A percentile compares a stretch with the other conserved stretches of the same genome.
Conservation (phyloP, 23 red algal species). For the Gracilaria caudata region DNA sequence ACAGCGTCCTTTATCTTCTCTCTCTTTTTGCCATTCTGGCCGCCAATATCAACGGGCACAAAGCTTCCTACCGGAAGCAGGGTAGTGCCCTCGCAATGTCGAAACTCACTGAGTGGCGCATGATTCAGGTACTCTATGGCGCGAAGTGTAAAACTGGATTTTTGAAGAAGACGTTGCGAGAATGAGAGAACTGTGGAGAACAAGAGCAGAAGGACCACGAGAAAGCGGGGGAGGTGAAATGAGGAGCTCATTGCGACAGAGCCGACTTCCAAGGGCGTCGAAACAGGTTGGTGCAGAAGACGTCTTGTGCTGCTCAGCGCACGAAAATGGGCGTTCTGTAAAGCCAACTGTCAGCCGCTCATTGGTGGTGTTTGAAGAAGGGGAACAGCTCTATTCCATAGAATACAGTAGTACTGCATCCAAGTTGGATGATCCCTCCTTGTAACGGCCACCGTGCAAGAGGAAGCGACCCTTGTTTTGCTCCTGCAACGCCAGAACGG, state of each 20-base stretch:
- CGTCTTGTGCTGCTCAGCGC: too few relatives aligned
- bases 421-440: too few relatives aligned
- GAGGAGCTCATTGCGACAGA: neutral
- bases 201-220: neutral
- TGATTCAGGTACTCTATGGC: neutral
- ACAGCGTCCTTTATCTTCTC: conserved; percentile 40
- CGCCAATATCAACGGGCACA: neutral
- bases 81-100: neutral
- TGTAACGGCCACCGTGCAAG: too few relatives aligned
- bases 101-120: neutral
- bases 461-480: too few relatives aligned
- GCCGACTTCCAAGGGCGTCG: too few relatives aligned
- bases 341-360: too few relatives aligned
- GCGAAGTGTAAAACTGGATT: neutral
- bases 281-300: too few relatives aligned
- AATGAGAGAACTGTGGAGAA: neutral
- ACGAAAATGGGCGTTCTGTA: too few relatives aligned
- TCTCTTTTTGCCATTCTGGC: neutral
- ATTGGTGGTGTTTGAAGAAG: too few relatives aligned
- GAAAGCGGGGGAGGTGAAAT: neutral
- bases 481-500: too few relatives aligned
- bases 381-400: too few relatives aligned
- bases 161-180: neutral
- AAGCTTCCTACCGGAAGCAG: neutral
- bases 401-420: too few relatives aligned